A percentile compares a stretch with the other conserved stretches of the same genome.
Evolutionary conservation across 2,329 filamentous ascomycete genomes (phyloP).

Genomic region (Cercospora sp.): DNA sequence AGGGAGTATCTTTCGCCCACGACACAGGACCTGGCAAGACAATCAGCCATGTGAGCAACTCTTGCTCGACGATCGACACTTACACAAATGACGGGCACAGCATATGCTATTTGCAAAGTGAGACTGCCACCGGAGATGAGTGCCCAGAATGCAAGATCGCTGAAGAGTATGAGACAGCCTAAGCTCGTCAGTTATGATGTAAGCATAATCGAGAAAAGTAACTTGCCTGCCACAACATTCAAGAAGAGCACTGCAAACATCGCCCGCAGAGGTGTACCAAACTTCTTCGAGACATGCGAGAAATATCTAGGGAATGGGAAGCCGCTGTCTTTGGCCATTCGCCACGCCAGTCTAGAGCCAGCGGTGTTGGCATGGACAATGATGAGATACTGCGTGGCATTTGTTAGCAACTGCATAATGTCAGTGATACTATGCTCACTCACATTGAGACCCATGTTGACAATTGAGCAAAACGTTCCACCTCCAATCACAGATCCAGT

Average conservation of each 20-base stretch:
- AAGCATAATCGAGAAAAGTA: not conserved
- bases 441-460: slow-evolving; percentile 13
- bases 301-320: slow-evolving; percentile 4
- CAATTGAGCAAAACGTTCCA: slow-evolving; percentile 8
- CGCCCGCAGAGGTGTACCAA: not conserved
- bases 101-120: not conserved
- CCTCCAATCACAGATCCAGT: slow-evolving; percentile 12
- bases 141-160: slow-evolving; percentile 4
- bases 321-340: slow-evolving; percentile 11
- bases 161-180: not conserved
- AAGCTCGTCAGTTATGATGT: not conserved
- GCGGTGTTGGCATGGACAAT: slow-evolving; percentile 16
- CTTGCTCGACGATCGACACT: not conserved
- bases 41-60: not conserved
- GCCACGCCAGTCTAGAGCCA: slow-evolving; percentile 10
- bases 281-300: not conserved
- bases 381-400: slow-evolving; percentile 7
- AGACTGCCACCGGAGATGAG: not conserved
- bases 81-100: not conserved
- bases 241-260: not conserved
- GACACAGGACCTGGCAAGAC: not conserved
- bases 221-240: not conserved
- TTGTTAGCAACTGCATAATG: not conserved
- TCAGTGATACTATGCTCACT: not conserved
- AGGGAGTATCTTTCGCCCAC: not conserved